Percentiles rank a stretch among this genome's conserved stretches.
These are phyloP conservation scores for Phallus indusiatus DNA, from an alignment of 768 basidiomycete genomes.

Conservation along the genomic window DNA sequence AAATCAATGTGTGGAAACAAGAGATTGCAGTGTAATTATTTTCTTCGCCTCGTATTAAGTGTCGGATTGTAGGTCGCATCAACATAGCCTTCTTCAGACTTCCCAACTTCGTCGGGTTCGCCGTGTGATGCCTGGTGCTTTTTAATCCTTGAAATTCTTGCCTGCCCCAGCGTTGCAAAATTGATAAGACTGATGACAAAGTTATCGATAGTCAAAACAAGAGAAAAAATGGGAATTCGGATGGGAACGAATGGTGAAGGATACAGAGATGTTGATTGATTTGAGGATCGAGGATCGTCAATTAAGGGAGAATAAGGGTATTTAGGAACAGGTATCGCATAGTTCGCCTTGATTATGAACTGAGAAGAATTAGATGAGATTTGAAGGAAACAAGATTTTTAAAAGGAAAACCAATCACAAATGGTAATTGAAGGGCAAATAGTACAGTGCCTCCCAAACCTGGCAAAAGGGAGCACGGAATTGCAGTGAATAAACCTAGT, in stretches of 20 bases:
- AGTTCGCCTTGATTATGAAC: slow-evolving; percentile 82
- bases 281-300: slow-evolving; percentile 16
- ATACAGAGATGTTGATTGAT: slow-evolving; percentile 39
- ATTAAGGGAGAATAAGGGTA: slow-evolving; percentile 64
- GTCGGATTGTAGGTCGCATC: neutral
- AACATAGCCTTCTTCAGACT: neutral
- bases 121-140: neutral
- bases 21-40: neutral
- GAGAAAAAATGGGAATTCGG: slow-evolving; percentile 64
- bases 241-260: slow-evolving; percentile 76
- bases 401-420: slow-evolving; percentile 28
- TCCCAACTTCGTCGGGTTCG: neutral
- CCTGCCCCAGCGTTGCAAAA: slow-evolving; percentile 29
- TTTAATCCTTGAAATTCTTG: neutral
- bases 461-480: slow-evolving; percentile 63
- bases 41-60: neutral
- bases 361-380: slow-evolving; percentile 19
- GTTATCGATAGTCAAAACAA: slow-evolving; percentile 70
- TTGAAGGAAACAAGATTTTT: neutral
- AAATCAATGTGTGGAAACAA: no score
- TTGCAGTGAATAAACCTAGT: slow-evolving; percentile 60
- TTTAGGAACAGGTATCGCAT: slow-evolving; percentile 60
- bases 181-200: slow-evolving; percentile 53
- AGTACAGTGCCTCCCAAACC: slow-evolving; percentile 72
- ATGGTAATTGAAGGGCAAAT: slow-evolving; percentile 76